Evolutionary conservation across 768 basidiomycete species (phyloP).

Genomic region (Pisolithus sp.): DNA sequence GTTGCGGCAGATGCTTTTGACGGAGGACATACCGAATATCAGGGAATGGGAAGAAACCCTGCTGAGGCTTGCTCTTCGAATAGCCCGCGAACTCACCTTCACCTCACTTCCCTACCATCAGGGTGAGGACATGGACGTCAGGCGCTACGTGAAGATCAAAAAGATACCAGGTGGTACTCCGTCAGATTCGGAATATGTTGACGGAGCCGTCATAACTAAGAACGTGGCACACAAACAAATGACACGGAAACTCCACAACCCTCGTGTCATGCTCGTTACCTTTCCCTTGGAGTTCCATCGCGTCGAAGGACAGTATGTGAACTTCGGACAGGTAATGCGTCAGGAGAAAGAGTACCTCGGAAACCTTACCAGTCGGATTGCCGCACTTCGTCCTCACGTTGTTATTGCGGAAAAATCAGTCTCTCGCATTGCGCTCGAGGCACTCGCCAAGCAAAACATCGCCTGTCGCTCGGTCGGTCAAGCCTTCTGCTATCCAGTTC

Average conservation of each 20-base stretch:
- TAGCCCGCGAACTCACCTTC: constrained; percentile 81
- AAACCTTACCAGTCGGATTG: constrained; percentile 82
- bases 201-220: constrained; percentile 96
- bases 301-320: constrained; percentile 87
- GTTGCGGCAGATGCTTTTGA: constrained; percentile 84
- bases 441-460: constrained; percentile 77
- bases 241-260: constrained; percentile 74
- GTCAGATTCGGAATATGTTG: constrained; percentile 91
- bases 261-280: constrained; percentile 93
- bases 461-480: constrained; percentile 88
- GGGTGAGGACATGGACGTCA: constrained; percentile 91
- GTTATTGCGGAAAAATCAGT: constrained; percentile 90
- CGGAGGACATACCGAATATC: constrained; percentile 75
- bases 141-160: constrained; percentile 96
- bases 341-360: constrained; percentile 92
- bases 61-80: constrained; percentile 73
- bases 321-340: constrained; percentile 82
- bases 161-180: constrained; percentile 94
- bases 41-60: constrained; percentile 87
- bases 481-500: constrained; percentile 78
- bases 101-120: constrained; percentile 63
- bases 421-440: constrained; percentile 84
- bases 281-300: constrained; percentile 93
- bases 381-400: constrained; percentile 86
- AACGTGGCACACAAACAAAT: constrained; percentile 96